These are phyloP conservation scores for Helianthus annuus DNA, from an alignment of 129 eudicot genomes.

Conservation along the genomic window HanXRQr2.0-SUNRISE NC_035440.2:37307431-37307930, in stretches of 20 bases:
- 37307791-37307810: background rate
- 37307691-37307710: slow-evolving; percentile 1
- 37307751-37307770: background rate
- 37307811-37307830: background rate
- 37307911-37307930: background rate
- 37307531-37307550: no score
- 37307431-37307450: no score
- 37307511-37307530: no score
- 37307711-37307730: background rate
- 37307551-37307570: no score
- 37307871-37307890: background rate
- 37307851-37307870: background rate
- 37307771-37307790: slow-evolving; percentile 5
- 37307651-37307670: background rate
- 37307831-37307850: background rate
- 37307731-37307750: background rate
- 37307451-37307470: no score
- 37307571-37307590: no score
- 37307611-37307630: no score
- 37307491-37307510: no score
- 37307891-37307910: background rate
- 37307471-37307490: no score
- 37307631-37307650: no score
- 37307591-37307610: no score
- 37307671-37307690: slow-evolving; percentile 1